A percentile compares a stretch with the other conserved stretches of the same genome.
Conservation (phyloP, 2,329 filamentous ascomycete genomes). For the Epichloe hybrida region DNA sequence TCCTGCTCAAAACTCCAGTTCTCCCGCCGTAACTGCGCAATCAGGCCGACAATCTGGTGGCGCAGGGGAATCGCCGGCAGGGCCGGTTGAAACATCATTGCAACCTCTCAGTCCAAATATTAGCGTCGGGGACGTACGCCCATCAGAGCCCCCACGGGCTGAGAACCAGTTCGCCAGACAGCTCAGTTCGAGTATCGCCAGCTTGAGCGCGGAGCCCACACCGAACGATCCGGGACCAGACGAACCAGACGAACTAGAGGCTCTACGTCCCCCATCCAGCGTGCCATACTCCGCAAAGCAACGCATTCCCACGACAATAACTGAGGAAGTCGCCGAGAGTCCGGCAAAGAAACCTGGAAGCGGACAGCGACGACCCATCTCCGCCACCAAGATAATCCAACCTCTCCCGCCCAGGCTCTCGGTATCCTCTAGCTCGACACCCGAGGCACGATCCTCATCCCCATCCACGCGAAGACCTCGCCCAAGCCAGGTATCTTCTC, state of each 20-base stretch:
- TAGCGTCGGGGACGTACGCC: neutral
- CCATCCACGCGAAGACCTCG: conserved; percentile 30
- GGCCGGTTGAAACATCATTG: neutral
- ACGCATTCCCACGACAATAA: conserved; percentile 5
- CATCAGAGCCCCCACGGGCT: neutral
- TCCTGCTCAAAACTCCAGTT: conserved; percentile 8
- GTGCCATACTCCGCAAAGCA: conserved; percentile 3
- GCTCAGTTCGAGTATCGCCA: conserved; percentile 5
- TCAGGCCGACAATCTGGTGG: neutral
- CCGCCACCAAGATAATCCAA: conserved; percentile 11
- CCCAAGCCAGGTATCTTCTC: conserved; percentile 15
- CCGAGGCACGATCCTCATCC: conserved; percentile 20
- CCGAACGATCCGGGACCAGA: neutral
- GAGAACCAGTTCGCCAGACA: neutral
- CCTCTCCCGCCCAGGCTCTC: neutral
- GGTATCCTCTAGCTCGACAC: neutral
- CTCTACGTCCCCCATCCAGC: conserved; percentile 6
- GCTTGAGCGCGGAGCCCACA: neutral
- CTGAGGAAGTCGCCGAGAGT: conserved; percentile 27
- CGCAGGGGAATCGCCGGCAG: neutral
- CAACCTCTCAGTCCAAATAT: neutral
- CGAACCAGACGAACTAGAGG: conserved; percentile 1
- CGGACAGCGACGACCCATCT: conserved; percentile 31
- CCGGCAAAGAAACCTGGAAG: conserved; percentile 42
- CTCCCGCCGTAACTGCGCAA: conserved; percentile 2